These are phyloP conservation scores for Umbelopsis sp. DNA, from an alignment of 192 early-diverging fungal species.

Conservation along the genomic window DNA sequence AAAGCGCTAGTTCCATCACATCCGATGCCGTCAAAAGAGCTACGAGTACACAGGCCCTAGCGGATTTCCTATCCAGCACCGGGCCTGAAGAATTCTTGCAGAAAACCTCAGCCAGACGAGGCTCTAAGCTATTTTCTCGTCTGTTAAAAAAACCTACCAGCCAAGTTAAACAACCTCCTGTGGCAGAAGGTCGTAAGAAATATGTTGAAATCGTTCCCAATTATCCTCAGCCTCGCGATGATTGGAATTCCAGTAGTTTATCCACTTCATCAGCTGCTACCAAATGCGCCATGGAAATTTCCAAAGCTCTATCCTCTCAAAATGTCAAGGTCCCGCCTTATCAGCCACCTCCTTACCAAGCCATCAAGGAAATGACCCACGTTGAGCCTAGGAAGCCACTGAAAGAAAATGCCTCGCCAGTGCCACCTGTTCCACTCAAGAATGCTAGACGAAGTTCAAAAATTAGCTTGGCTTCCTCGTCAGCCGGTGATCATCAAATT, in stretches of 20 bases:
- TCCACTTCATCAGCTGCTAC: background rate
- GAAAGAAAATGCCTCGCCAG: background rate
- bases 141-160: slow-evolving; percentile 27
- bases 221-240: slow-evolving; percentile 18
- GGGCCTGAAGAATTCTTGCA: slow-evolving; percentile 40
- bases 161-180: slow-evolving; percentile 12
- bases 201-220: slow-evolving; percentile 34
- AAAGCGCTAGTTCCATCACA: background rate
- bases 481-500: background rate
- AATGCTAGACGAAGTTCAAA: slow-evolving; percentile 9
- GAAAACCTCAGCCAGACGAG: slow-evolving; percentile 7
- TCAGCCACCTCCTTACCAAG: slow-evolving; percentile 22
- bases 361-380: slow-evolving; percentile 25
- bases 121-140: slow-evolving; percentile 32
- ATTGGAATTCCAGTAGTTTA: slow-evolving; percentile 2
- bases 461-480: background rate
- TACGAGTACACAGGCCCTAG: slow-evolving; percentile 39
- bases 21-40: slow-evolving; percentile 2
- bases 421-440: background rate
- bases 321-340: slow-evolving; percentile 3
- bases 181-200: background rate
- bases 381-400: slow-evolving; percentile 29
- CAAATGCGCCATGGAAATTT: slow-evolving; percentile 17
- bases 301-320: slow-evolving; percentile 9
- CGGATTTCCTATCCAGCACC: slow-evolving; percentile 39